Base-by-base conservation (phyloP, 352 stramenopile species). In the Pythium folliculosum region DNA sequence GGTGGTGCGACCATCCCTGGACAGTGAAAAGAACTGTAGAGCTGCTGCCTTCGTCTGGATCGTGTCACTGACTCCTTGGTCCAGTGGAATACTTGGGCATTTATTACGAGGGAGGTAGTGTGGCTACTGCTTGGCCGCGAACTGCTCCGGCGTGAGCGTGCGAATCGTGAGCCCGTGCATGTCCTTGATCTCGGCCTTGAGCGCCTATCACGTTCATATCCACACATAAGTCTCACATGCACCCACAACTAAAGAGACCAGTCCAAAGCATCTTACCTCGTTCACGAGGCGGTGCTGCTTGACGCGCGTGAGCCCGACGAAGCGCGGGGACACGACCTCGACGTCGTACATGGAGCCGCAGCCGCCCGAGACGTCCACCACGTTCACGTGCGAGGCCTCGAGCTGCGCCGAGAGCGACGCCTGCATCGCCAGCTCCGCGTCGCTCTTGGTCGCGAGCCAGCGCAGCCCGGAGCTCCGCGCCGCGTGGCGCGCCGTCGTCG, bases 331-430 rank as follows among this genome's bases (percentile, higher is more conserved):
- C 37, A 80, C 85, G 22, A 97, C 86, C 63, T 95, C 82, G 44
- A 97, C 81, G 66, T 96, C 79, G 70, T 90, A 97, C 86, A 95
- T 95, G 67, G 86, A 89, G 61, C 90, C 90, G 63, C 90, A 97
- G 60, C 90, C 90, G 60, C 90, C 90, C 19, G 89, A 96, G 27
- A 97, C 86, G 72, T 97, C 89, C 23, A 82, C 77, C 25, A 97
- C 88, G 52, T 91, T 90, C 55, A 95, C 87, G 72, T 95, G 81
- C 48, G 82, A 78, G 21, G 89, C 86, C 40, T 87, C 75, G 43
- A 96, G 77, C 49, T 81, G 73, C 58, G 66, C 47, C 64, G 71
- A 61, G 27, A 96, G 76, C 48, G 83, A 73, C 54, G 21, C 25
- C 63, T 91, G 81, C 88, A 96, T 96, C 16, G 82, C 75, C 49